Percentiles rank a stretch among this genome's conserved stretches.
Conservation (phyloP, 345 rosid genomes). For the Citrus hindsii region DNA sequence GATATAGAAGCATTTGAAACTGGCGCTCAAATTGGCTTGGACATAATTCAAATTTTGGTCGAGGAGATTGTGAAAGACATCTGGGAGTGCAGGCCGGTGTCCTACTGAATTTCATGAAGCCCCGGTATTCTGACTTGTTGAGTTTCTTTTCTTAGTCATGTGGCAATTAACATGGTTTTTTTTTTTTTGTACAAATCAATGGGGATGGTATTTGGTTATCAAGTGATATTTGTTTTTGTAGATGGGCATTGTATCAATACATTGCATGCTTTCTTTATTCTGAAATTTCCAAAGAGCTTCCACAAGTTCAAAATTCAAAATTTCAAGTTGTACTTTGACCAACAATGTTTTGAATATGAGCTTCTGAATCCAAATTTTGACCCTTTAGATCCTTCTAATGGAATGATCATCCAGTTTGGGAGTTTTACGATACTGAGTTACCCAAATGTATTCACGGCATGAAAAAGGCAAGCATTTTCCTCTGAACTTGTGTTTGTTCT, state of each 20-base stretch:
- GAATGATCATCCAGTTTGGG: too few relatives aligned
- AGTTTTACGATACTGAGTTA: too few relatives aligned
- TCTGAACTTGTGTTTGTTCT: too few relatives aligned
- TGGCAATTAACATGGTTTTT: constrained; percentile 1
- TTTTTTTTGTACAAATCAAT: constrained; percentile 21
- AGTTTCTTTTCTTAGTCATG: constrained; percentile 11
- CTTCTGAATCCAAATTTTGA: neutral
- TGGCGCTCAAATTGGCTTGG: constrained; percentile 52
- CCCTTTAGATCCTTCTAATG: too few relatives aligned
- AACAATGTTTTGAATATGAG: neutral
- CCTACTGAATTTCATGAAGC: neutral
- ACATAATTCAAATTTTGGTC: constrained; percentile 49
- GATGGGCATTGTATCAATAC: constrained; percentile 2
- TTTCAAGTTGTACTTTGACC: neutral
- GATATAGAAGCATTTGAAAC: constrained; percentile 54
- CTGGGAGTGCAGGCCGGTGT: constrained; percentile 7
- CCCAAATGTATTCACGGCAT: too few relatives aligned
- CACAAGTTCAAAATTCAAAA: too few relatives aligned
- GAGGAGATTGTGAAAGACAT: constrained; percentile 59
- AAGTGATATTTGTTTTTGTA: neutral
- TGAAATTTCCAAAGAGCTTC: neutral
- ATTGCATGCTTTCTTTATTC: neutral
- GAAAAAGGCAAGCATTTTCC: too few relatives aligned
- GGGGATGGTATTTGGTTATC: constrained; percentile 3
- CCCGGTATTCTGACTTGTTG: neutral